phyloP scores from a whole-genome alignment of 306 rosid species.

The Cicer bijugum region DNA sequence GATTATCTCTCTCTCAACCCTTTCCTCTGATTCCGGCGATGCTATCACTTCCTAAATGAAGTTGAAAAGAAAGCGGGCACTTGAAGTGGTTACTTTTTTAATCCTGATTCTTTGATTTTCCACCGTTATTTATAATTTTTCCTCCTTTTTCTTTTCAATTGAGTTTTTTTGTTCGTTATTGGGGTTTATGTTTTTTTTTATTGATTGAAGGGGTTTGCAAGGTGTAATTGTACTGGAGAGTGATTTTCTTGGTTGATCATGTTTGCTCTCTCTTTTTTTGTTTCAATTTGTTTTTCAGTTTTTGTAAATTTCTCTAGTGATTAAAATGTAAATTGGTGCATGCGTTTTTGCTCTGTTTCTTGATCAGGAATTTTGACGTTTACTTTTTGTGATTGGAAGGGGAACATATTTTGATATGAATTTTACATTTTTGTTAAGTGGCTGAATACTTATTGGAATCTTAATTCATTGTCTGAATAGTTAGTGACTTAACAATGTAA shows the following conservation, averaged over 20 bases:
- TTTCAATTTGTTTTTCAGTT: background rate
- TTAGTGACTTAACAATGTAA: background rate
- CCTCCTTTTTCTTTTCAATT: background rate
- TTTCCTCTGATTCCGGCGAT: constrained; percentile 57
- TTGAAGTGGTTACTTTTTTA: constrained; percentile 83
- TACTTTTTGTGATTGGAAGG: constrained; percentile 16
- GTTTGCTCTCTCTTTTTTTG: background rate
- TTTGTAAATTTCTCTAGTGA: background rate
- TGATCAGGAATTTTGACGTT: constrained; percentile 27
- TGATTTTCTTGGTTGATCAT: constrained; percentile 34
- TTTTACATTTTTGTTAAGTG: background rate
- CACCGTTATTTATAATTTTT: background rate
- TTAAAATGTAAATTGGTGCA: constrained; percentile 14
- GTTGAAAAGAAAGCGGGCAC: constrained; percentile 87
- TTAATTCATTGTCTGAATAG: too few relatives aligned
- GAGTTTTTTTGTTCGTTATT: constrained; percentile 15
- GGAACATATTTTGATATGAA: background rate
- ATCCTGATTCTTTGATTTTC: background rate
- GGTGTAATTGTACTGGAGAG: constrained; percentile 31
- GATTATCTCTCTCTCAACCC: constrained; percentile 52
- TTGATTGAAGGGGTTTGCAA: constrained; percentile 26
- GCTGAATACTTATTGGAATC: background rate
- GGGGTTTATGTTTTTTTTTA: constrained; percentile 44
- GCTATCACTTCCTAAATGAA: constrained; percentile 83
- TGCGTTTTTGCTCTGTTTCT: constrained; percentile 18